Conservation (phyloP, 2,329 filamentous ascomycete species). For the Stagonosporopsis rhizophila region DNA sequence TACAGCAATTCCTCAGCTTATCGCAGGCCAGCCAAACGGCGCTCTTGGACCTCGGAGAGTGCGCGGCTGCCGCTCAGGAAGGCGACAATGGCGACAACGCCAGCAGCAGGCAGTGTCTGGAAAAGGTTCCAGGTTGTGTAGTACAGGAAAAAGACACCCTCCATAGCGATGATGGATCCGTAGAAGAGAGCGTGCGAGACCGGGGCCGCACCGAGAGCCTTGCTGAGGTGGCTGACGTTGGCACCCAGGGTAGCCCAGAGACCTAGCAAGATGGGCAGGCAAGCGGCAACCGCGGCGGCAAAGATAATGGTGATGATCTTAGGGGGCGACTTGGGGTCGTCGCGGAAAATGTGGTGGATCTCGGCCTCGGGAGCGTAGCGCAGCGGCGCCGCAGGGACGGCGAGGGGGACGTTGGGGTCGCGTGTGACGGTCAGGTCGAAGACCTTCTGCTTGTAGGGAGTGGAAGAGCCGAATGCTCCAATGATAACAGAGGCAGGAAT, state of each 20-base stretch:
- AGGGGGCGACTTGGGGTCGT: slow-evolving; percentile 80
- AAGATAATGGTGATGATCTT: slow-evolving; percentile 82
- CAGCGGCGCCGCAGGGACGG: slow-evolving; percentile 70
- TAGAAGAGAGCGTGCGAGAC: slow-evolving; percentile 85
- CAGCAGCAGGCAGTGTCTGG: slow-evolving; percentile 79
- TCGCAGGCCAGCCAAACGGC: slow-evolving; percentile 75
- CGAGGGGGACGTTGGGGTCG: slow-evolving; percentile 67
- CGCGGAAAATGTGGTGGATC: slow-evolving; percentile 90
- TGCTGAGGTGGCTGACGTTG: slow-evolving; percentile 78
- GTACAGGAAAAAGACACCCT: slow-evolving; percentile 93
- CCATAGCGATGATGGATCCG: slow-evolving; percentile 84
- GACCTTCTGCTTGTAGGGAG: slow-evolving; percentile 70
- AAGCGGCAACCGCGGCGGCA: slow-evolving; percentile 72
- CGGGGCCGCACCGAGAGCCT: slow-evolving; percentile 78
- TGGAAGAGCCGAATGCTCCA: slow-evolving; percentile 81
- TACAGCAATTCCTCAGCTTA: neutral
- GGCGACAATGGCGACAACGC: slow-evolving; percentile 71
- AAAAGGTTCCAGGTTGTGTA: slow-evolving; percentile 93
- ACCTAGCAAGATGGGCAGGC: slow-evolving; percentile 75
- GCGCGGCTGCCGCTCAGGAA: slow-evolving; percentile 90
- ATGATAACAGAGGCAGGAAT: slow-evolving; percentile 84
- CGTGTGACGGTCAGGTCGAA: slow-evolving; percentile 75
- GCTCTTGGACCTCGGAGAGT: slow-evolving; percentile 88
- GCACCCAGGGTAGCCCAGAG: slow-evolving; percentile 81
- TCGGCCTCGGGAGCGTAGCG: slow-evolving; percentile 85